phyloP scores from a whole-genome alignment of 352 stramenopile genomes.

The Phytophthora sp. region DNA sequence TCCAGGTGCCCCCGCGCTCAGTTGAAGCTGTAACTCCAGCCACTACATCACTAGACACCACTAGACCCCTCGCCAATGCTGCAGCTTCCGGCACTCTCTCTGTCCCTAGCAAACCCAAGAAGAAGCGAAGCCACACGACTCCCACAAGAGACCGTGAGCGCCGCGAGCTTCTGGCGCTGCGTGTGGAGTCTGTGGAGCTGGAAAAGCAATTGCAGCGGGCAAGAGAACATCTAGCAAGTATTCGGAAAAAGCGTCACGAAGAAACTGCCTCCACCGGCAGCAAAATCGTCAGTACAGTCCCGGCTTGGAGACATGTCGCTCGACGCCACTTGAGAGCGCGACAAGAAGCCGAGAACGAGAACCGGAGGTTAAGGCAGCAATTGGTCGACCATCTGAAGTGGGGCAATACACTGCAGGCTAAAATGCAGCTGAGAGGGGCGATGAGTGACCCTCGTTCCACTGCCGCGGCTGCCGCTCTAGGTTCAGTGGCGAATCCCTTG shows the following conservation, averaged over 20 bases:
- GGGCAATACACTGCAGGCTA: constrained; percentile 21
- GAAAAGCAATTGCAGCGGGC: constrained; percentile 17
- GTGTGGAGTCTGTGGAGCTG: constrained; percentile 28
- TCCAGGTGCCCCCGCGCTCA: not conserved
- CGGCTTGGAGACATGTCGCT: constrained; percentile 40
- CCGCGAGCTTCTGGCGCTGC: constrained; percentile 33
- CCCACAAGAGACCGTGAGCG: constrained; percentile 39
- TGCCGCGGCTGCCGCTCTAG: constrained; percentile 14
- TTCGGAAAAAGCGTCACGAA: constrained; percentile 4
- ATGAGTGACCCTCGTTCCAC: not conserved
- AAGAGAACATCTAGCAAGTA: constrained; percentile 9
- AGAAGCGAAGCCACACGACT: constrained; percentile 39
- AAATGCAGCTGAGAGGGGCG: constrained; percentile 9
- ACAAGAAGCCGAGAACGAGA: constrained; percentile 27
- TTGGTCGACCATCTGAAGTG: constrained; percentile 26
- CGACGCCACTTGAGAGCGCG: constrained; percentile 23
- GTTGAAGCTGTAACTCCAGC: not conserved
- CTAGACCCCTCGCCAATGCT: not conserved
- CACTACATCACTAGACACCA: not conserved
- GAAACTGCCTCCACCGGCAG: constrained; percentile 7
- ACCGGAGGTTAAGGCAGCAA: constrained; percentile 21
- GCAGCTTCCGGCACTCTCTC: not conserved
- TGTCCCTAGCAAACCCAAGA: constrained; percentile 20
- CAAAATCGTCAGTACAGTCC: constrained; percentile 27
- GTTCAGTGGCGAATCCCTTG: constrained; percentile 16